Evolutionary conservation across 345 rosid species (phyloP), one percentile per base, ranked within the genome.

Genomic region (Pistacia atlantica): DNA sequence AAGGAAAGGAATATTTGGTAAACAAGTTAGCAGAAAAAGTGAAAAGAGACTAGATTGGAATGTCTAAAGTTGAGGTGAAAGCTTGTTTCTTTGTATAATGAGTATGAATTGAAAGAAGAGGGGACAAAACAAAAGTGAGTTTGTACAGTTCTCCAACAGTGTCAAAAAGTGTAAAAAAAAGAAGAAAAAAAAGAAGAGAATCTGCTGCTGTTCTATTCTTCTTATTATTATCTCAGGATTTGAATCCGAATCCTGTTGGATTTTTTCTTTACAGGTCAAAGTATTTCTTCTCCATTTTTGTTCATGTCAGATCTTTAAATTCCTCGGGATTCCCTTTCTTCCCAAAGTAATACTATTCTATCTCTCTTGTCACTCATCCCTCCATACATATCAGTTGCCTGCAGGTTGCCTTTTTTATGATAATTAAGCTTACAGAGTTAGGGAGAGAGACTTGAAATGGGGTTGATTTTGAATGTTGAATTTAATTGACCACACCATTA

Each of bases 261-360:
- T 72, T 45, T 73, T 25, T 13, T 38, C 45, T 60, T 71, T n/a
- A n/a, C 46, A 57, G 68, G 76, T 73, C 76, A 73, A 62, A 73
- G 49, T 17, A 72, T 16, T 42, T 42, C 46, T 42, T 3, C 14
- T 38, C 52, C 12, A 71, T 62, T 72, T 18, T 25, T 22, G 12
- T 45, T 25, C 38, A 11, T 49, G 69, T 31, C 69, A 73, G 25
- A 11, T 31, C 60, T 48, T 61, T 18, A 60, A 18, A 4, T 69
- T 69, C 76, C 37, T 73, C 17, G 76, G 76, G 76, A 61, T 73
- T 73, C 69, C 33, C 42, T 71, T 73, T 25, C 75, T 16, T 48
- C 8, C 56, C 13, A 42, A 60, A 9, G 59, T 57, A 22, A 46
- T 67, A 72, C 20, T 45, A 22, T 8, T 22, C 33, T 60, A 25